These are phyloP conservation scores for Cicer cuneatum DNA, from an alignment of 306 rosid species.

Conservation along the genomic window DNA sequence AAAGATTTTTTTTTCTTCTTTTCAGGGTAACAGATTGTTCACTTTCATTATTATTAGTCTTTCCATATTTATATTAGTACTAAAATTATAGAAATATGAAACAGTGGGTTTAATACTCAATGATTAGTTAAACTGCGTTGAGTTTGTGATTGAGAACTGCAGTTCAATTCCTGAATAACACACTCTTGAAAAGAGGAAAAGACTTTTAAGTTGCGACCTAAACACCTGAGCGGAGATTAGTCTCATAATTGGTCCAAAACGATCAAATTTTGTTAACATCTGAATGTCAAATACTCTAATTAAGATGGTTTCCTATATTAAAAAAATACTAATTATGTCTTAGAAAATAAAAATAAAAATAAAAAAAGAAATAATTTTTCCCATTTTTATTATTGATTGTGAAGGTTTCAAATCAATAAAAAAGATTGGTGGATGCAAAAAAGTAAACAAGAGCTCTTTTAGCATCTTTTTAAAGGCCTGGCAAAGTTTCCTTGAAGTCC, in stretches of 20 bases:
- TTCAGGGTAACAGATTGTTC: neutral
- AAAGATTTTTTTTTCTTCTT: neutral
- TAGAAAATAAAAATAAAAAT: slow-evolving; percentile 42
- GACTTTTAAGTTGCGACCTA: too few relatives aligned
- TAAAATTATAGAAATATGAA: neutral
- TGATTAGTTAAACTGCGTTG: too few relatives aligned
- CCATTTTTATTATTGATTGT: slow-evolving; percentile 44
- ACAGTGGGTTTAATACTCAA: too few relatives aligned
- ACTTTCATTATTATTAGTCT: neutral
- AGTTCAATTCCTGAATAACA: too few relatives aligned
- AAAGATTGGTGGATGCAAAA: slow-evolving; percentile 60
- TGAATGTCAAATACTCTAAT: too few relatives aligned
- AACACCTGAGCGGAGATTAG: too few relatives aligned
- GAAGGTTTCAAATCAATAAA: slow-evolving; percentile 53
- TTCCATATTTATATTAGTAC: neutral
- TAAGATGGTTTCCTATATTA: too few relatives aligned
- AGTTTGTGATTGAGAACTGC: too few relatives aligned
- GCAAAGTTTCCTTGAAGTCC: slow-evolving; percentile 53
- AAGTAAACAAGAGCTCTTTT: slow-evolving; percentile 56
- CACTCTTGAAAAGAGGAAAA: too few relatives aligned
- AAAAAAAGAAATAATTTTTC: slow-evolving; percentile 23
- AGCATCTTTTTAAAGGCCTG: slow-evolving; percentile 51
- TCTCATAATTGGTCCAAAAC: too few relatives aligned
- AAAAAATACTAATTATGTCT: slow-evolving; percentile 25
- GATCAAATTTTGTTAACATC: too few relatives aligned